Evolutionary conservation across 2,329 filamentous ascomycete genomes (phyloP).

Genomic region (Botryotinia convoluta): DNA sequence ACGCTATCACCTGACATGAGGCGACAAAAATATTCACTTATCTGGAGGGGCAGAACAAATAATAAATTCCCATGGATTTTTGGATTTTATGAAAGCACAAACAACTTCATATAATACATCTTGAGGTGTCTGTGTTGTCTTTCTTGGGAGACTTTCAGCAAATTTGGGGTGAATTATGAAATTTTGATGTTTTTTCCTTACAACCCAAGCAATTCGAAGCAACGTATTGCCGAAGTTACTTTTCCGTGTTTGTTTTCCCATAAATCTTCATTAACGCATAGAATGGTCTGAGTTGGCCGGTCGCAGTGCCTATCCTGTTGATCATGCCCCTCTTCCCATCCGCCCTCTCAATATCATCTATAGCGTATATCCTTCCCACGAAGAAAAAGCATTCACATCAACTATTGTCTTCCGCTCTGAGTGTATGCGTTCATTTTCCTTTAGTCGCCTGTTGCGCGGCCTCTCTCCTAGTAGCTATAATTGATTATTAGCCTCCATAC

Average conservation of each 20-base stretch:
- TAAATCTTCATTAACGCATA: neutral
- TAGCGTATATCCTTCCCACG: neutral
- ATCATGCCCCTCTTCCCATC: neutral
- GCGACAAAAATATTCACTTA: neutral
- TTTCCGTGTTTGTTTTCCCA: neutral
- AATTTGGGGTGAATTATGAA: neutral
- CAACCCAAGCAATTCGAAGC: neutral
- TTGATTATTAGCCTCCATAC: slow-evolving; percentile 21
- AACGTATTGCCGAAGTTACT: neutral
- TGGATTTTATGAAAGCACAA: neutral
- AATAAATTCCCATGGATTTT: neutral
- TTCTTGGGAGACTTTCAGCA: neutral
- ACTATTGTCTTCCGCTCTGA: neutral
- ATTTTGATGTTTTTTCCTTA: neutral
- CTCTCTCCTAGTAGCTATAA: slow-evolving; percentile 40
- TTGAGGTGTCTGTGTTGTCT: neutral
- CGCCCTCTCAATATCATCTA: neutral
- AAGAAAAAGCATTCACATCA: neutral
- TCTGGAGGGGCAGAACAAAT: neutral
- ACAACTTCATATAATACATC: neutral
- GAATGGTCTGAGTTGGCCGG: neutral
- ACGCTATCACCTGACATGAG: slow-evolving; percentile 1
- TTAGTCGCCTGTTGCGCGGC: slow-evolving; percentile 50
- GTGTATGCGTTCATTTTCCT: slow-evolving; percentile 42
- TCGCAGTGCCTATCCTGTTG: neutral